Conservation (phyloP, 768 basidiomycete species). For the Lenzites betulinus region DNA sequence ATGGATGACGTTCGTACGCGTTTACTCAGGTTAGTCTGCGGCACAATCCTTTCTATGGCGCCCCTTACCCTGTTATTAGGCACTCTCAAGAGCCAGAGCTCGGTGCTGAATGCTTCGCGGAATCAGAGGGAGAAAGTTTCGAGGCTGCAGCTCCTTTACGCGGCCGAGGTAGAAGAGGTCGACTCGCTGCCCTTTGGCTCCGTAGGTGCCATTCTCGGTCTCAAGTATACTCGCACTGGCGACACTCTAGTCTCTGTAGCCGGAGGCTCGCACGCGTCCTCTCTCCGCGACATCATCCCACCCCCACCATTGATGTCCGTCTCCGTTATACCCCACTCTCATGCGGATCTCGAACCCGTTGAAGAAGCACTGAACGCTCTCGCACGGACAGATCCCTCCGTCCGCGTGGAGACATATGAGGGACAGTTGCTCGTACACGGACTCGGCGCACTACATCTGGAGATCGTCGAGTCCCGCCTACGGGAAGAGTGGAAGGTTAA, state of each 20-base stretch:
- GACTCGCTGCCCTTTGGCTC: constrained; percentile 79
- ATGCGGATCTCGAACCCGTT: constrained; percentile 76
- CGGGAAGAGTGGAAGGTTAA: constrained; percentile 77
- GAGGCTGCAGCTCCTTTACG: constrained; percentile 78
- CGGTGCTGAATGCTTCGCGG: constrained; percentile 63
- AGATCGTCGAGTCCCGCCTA: constrained; percentile 82
- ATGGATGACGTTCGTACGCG: constrained; percentile 92
- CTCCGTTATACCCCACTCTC: constrained; percentile 78
- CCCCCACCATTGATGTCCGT: constrained; percentile 87
- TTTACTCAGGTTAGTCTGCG: constrained; percentile 72
- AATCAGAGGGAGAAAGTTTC: constrained; percentile 72
- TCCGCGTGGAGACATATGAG: constrained; percentile 77
- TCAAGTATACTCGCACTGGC: constrained; percentile 83
- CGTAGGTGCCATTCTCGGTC: constrained; percentile 81
- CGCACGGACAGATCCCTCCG: constrained; percentile 87
- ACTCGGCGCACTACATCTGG: constrained; percentile 84
- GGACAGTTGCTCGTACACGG: constrained; percentile 85
- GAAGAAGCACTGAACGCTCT: constrained; percentile 73
- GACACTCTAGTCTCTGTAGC: constrained; percentile 73
- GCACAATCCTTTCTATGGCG: neutral
- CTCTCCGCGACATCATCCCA: constrained; percentile 65
- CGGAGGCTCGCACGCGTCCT: constrained; percentile 36
- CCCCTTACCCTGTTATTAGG: constrained; percentile 44
- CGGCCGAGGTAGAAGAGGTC: constrained; percentile 74
- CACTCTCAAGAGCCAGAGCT: constrained; percentile 62